Conservation (phyloP, 164 flowering plant genomes). For the Macadamia integrifolia region DNA sequence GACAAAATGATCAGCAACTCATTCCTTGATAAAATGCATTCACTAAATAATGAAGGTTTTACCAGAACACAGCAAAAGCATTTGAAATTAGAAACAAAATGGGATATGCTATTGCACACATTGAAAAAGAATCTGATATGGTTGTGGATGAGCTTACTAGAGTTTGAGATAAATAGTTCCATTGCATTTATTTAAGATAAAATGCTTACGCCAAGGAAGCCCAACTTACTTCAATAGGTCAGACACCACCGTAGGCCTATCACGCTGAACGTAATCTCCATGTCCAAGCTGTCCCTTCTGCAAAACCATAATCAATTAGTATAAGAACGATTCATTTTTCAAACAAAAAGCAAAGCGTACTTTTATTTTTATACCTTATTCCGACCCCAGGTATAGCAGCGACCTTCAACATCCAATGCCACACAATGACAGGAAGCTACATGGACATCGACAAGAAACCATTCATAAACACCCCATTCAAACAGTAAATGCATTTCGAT, state of each 20-base stretch:
- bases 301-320: constrained; percentile 13
- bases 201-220: neutral
- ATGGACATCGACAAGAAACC: constrained; percentile 6
- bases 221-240: constrained; percentile 64
- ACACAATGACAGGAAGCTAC: constrained; percentile 91
- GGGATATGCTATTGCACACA: no score
- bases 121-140: no score
- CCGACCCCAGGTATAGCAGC: constrained; percentile 97
- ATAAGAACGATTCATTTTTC: neutral
- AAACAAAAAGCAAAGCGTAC: neutral
- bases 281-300: constrained; percentile 98
- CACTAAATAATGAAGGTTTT: no score
- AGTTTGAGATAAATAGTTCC: no score
- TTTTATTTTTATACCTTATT: constrained; percentile 52
- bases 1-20: no score
- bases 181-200: no score
- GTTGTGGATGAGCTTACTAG: no score
- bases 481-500: no score
- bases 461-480: neutral
- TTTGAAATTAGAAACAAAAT: no score
- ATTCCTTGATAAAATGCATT: no score
- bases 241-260: constrained; percentile 87
- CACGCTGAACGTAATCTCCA: constrained; percentile 79
- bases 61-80: no score
- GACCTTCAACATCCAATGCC: constrained; percentile 94